phyloP scores from a whole-genome alignment of 352 stramenopile species.

The Hyaloperonospora arabidopsidis region DNA sequence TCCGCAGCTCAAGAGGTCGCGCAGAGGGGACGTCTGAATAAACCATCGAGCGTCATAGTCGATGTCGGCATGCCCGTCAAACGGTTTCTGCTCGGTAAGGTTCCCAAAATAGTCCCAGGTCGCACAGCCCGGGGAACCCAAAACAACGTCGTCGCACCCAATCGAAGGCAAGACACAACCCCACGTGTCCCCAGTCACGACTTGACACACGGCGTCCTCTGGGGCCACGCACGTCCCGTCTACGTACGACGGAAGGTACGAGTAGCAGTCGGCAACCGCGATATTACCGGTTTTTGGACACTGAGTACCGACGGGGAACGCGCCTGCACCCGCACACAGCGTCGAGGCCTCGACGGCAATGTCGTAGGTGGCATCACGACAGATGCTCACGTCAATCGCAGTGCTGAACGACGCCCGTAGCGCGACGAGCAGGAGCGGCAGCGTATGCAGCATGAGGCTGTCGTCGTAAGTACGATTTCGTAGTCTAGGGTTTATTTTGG shows the following conservation, averaged over 20 bases:
- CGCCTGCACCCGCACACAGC: slow-evolving; percentile 31
- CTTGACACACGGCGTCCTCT: slow-evolving; percentile 33
- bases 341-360: slow-evolving; percentile 19
- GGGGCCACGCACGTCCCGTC: slow-evolving; percentile 24
- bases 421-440: slow-evolving; percentile 11
- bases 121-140: slow-evolving; percentile 13
- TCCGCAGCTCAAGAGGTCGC: slow-evolving; percentile 28
- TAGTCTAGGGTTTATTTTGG: no score
- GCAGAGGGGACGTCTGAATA: slow-evolving; percentile 26
- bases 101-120: slow-evolving; percentile 29
- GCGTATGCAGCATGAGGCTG: slow-evolving; percentile 12
- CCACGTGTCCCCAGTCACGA: slow-evolving; percentile 31
- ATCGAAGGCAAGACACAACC: slow-evolving; percentile 38
- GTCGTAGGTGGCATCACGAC: slow-evolving; percentile 38
- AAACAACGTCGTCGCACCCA: slow-evolving; percentile 19
- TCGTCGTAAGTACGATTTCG: neutral
- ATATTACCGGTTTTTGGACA: slow-evolving; percentile 32
- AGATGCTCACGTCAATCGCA: slow-evolving; percentile 33
- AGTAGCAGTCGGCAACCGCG: slow-evolving; percentile 30
- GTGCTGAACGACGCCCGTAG: slow-evolving; percentile 4
- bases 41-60: slow-evolving; percentile 33
- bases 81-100: slow-evolving; percentile 16
- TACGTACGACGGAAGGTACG: slow-evolving; percentile 33
- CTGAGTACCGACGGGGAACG: slow-evolving; percentile 19
- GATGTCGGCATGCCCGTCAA: slow-evolving; percentile 20